These are phyloP conservation scores for Paramecium biaurelia DNA, from an alignment of 73 alveolate species.

Conservation along the genomic window DNA sequence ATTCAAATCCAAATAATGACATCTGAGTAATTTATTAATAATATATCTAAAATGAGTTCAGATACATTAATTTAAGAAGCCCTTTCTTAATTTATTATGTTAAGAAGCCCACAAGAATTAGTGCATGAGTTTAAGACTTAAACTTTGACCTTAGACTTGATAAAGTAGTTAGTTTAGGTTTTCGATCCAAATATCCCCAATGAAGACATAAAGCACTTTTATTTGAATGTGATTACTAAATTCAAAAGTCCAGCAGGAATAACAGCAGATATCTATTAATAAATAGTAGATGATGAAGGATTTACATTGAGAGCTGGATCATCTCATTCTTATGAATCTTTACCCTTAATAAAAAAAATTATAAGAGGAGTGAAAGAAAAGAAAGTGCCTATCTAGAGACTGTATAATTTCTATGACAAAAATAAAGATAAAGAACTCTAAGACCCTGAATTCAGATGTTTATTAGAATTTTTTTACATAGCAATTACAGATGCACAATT, in stretches of 20 bases:
- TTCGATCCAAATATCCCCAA: background rate
- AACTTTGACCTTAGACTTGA: background rate
- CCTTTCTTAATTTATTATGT: background rate
- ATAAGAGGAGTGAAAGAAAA: background rate
- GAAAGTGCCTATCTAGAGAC: background rate
- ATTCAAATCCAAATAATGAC: background rate
- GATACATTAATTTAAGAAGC: background rate
- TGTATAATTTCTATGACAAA: background rate
- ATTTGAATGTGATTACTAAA: background rate
- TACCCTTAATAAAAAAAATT: background rate
- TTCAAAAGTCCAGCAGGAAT: background rate
- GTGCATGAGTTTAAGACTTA: background rate
- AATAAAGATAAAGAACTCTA: background rate
- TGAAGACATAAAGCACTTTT: background rate
- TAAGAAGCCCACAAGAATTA: background rate
- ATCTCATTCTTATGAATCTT: background rate
- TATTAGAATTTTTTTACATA: background rate
- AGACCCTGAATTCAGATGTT: conserved; percentile 4
- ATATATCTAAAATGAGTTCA: conserved; percentile 3
- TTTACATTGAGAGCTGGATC: background rate
- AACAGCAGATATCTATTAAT: background rate
- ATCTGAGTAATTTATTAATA: background rate
- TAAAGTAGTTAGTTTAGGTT: background rate
- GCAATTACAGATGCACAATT: background rate
- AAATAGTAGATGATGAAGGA: background rate